Evolutionary conservation across 2,329 filamentous ascomycete genomes (phyloP).

Genomic region (Fusarium tuaranense): DNA sequence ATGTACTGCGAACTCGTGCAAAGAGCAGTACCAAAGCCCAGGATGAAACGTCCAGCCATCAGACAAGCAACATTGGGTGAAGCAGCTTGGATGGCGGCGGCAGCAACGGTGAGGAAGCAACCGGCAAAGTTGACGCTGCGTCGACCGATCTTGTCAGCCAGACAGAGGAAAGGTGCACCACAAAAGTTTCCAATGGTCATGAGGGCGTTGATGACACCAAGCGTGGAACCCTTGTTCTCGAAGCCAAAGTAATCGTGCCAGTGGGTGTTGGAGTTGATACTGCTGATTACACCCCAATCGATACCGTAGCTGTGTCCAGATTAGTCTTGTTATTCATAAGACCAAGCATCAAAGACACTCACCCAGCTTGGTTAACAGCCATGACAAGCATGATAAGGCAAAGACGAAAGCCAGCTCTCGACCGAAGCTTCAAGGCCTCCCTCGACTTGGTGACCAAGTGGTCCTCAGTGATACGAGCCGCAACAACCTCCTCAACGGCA

Average conservation of each 20-base stretch:
- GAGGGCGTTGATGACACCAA: constrained; percentile 39
- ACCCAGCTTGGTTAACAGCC: constrained; percentile 28
- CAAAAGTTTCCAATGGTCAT: constrained; percentile 42
- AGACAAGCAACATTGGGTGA: constrained; percentile 33
- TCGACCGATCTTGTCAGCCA: constrained; percentile 38
- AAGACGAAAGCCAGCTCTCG: constrained; percentile 34
- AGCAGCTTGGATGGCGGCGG: constrained; percentile 35
- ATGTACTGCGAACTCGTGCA: constrained; percentile 42
- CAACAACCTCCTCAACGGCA: constrained; percentile 35
- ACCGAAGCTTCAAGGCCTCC: constrained; percentile 30
- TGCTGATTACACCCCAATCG: constrained; percentile 41
- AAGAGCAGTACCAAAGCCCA: constrained; percentile 39
- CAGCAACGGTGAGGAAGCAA: constrained; percentile 33
- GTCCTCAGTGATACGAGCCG: constrained; percentile 36
- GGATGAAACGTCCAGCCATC: constrained; percentile 35
- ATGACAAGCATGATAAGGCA: constrained; percentile 32
- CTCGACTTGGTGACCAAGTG: constrained; percentile 35
- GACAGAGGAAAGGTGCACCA: constrained; percentile 34
- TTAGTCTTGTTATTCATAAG: neutral
- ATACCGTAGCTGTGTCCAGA: constrained; percentile 31
- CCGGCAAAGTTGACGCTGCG: constrained; percentile 38
- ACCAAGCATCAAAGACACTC: neutral
- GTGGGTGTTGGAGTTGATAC: constrained; percentile 38
- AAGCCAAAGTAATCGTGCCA: constrained; percentile 42
- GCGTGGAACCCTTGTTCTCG: constrained; percentile 26